Evolutionary conservation across 2,329 filamentous ascomycete genomes (phyloP).

Genomic region (Fusarium nurragi): DNA sequence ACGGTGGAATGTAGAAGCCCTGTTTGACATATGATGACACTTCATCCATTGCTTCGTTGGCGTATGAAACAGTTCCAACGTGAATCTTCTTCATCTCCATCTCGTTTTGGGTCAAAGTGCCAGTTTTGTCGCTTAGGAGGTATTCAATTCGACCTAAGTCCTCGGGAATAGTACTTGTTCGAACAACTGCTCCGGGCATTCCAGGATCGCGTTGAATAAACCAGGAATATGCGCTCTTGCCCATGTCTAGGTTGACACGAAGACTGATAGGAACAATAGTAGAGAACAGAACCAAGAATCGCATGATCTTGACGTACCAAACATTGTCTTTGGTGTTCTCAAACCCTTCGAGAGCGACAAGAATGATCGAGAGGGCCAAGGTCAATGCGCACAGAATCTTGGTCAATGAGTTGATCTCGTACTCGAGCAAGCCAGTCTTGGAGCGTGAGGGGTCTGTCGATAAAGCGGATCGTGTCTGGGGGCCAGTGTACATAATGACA

Average conservation of each 20-base stretch:
- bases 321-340: constrained; percentile 69
- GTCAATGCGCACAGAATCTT: constrained; percentile 95
- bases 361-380: constrained; percentile 81
- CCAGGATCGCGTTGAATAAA: constrained; percentile 93
- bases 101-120: constrained; percentile 96
- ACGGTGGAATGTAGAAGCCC: constrained; percentile 71
- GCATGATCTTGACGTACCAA: constrained; percentile 98
- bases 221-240: constrained; percentile 94
- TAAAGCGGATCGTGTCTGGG: constrained; percentile 91
- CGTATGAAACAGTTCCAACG: constrained; percentile 96
- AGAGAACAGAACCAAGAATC: constrained; percentile 98
- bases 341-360: constrained; percentile 89
- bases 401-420: constrained; percentile 95
- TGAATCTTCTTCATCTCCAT: constrained; percentile 99
- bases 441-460: constrained; percentile 92
- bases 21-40: constrained; percentile 87
- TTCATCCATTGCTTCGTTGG: constrained; percentile 99
- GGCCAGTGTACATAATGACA: constrained; percentile 92
- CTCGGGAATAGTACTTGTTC: constrained; percentile 97
- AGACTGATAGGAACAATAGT: constrained; percentile 98
- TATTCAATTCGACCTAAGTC: constrained; percentile 97
- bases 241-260: constrained; percentile 95
- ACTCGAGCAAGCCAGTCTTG: constrained; percentile 91
- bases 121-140: constrained; percentile 94
- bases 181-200: constrained; percentile 90